phyloP scores from a whole-genome alignment of 768 basidiomycete genomes.

The Phaeotremella skinneri region DNA sequence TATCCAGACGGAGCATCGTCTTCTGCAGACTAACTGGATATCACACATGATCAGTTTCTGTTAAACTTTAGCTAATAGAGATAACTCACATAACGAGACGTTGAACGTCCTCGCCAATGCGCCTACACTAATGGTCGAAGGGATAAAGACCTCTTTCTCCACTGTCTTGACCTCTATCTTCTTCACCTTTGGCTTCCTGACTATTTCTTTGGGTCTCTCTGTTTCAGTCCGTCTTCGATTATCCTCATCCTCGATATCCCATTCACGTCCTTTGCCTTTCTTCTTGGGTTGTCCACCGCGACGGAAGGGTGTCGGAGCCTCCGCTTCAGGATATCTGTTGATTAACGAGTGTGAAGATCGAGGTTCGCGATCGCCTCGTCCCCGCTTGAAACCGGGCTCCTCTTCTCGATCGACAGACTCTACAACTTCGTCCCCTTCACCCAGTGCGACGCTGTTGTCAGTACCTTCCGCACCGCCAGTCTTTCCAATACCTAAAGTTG shows the following conservation, averaged over 20 bases:
- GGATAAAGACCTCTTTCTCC: conserved; percentile 49
- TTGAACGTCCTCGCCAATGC: conserved; percentile 47
- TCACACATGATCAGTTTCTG: conserved; percentile 4
- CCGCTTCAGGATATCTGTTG: background rate
- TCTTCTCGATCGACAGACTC: background rate
- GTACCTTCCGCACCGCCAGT: no score
- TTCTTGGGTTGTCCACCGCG: background rate
- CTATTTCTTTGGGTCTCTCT: conserved; percentile 9
- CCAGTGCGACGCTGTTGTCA: no score
- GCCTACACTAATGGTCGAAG: conserved; percentile 42
- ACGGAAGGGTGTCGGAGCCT: background rate
- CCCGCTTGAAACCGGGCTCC: background rate
- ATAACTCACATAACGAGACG: conserved; percentile 40
- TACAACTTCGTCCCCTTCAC: no score
- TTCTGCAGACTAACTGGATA: conserved; percentile 31
- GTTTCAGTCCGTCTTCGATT: conserved; percentile 3
- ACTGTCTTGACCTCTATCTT: conserved; percentile 19
- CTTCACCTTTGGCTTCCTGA: conserved; percentile 15
- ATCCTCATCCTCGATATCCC: conserved; percentile 1
- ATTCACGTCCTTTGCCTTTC: conserved; percentile 1
- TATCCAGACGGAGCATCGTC: conserved; percentile 41
- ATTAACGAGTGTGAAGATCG: background rate
- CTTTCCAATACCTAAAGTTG: no score
- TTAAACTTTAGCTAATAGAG: background rate
- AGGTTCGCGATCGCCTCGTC: background rate